phyloP scores from a whole-genome alignment of 805 yeast genomes.

The Saccharomycopsis synnaedendra region DNA sequence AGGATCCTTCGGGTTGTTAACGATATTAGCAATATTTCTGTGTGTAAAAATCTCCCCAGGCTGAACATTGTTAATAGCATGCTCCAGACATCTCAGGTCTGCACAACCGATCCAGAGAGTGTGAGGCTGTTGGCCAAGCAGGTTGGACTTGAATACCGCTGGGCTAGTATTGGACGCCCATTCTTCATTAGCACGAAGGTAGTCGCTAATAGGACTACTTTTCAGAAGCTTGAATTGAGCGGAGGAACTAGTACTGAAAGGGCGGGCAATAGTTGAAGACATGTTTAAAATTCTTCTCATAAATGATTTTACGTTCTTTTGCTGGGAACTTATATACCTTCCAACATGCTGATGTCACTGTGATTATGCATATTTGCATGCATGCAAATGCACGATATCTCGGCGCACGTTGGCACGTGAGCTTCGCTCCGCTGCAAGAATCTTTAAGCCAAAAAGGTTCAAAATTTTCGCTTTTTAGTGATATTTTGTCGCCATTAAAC shows the following conservation, averaged over 20 bases:
- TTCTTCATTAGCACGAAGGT: constrained; percentile 9
- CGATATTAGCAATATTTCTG: constrained; percentile 77
- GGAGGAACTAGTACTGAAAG: not conserved
- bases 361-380: no score
- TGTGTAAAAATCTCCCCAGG: constrained; percentile 91
- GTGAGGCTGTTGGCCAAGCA: constrained; percentile 83
- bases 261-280: no score
- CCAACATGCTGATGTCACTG: no score
- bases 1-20: constrained; percentile 55
- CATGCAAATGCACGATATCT: no score
- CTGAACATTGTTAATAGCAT: constrained; percentile 50
- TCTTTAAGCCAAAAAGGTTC: no score
- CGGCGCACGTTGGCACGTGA: no score
- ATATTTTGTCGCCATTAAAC: no score
- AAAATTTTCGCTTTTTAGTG: no score
- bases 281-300: no score
- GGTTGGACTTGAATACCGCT: constrained; percentile 32
- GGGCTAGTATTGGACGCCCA: constrained; percentile 5
- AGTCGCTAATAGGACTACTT: constrained; percentile 8
- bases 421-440: no score
- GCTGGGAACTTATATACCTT: no score
- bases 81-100: constrained; percentile 81
- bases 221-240: not conserved
- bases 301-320: no score
- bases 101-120: constrained; percentile 92